Percentiles rank a stretch among this genome's conserved stretches.
phyloP scores from a whole-genome alignment of 805 yeast species.

The Middelhovenomyces tepae region DNA sequence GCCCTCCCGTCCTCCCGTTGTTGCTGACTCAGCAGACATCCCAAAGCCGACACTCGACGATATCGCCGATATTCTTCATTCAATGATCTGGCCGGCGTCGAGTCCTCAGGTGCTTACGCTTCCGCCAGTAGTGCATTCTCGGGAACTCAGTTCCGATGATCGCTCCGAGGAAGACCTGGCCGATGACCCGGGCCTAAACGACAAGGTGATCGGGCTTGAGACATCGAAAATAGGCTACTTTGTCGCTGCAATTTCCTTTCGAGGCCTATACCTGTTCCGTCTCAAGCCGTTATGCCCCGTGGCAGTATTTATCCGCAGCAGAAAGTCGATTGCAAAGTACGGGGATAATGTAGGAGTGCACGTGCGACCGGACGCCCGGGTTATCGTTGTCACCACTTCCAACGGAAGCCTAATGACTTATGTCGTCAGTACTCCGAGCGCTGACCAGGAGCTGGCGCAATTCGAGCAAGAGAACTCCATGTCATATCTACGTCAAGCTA shows the following conservation, averaged over 20 bases:
- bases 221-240: slow-evolving; percentile 24
- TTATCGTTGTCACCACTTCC: slow-evolving; percentile 23
- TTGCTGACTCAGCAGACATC: no score
- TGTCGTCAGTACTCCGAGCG: slow-evolving; percentile 4
- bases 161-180: slow-evolving; percentile 7
- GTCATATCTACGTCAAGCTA: slow-evolving; percentile 8
- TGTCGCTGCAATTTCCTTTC: slow-evolving; percentile 28
- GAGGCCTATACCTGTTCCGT: slow-evolving; percentile 34
- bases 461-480: slow-evolving; percentile 10
- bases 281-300: slow-evolving; percentile 38
- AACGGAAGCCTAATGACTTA: slow-evolving; percentile 16
- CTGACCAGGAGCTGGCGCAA: slow-evolving; percentile 9
- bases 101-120: slow-evolving; percentile 22
- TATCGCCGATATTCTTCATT: no score
- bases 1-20: no score
- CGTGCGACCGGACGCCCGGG: slow-evolving; percentile 37
- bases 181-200: slow-evolving; percentile 16
- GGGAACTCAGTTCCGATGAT: no score
- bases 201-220: slow-evolving; percentile 29
- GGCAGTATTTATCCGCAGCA: slow-evolving; percentile 38
- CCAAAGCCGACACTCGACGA: no score
- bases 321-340: slow-evolving; percentile 35
- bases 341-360: slow-evolving; percentile 38
- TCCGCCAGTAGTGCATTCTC: slow-evolving; percentile 14
- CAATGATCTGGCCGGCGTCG: slow-evolving; percentile 28